These are phyloP conservation scores for Seminavis robusta DNA, from an alignment of 108 stramenopile species.

Conservation along the genomic window DNA sequence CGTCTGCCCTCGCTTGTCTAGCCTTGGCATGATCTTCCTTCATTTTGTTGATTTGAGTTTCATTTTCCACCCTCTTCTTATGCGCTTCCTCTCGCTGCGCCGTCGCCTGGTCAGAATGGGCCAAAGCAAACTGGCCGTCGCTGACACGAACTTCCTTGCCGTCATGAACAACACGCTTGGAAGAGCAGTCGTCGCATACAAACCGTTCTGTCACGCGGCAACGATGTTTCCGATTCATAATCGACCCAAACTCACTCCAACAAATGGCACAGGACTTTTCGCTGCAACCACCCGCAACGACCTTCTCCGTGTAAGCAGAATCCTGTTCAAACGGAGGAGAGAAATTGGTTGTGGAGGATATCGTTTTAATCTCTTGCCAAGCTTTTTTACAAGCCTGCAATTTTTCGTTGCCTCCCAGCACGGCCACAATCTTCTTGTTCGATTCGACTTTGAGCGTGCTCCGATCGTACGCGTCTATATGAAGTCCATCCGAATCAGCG, in stretches of 20 bases:
- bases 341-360: neutral
- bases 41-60: neutral
- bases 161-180: constrained; percentile 49
- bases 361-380: constrained; percentile 27
- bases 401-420: constrained; percentile 51
- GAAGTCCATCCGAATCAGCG: neutral
- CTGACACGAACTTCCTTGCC: constrained; percentile 62
- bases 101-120: constrained; percentile 21
- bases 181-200: constrained; percentile 82
- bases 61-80: neutral
- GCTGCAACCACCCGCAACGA: constrained; percentile 66
- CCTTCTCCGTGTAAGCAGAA: constrained; percentile 38
- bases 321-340: constrained; percentile 21
- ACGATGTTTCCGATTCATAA: constrained; percentile 70
- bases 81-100: neutral
- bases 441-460: constrained; percentile 38
- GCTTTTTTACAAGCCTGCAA: constrained; percentile 23
- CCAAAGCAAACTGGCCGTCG: constrained; percentile 76
- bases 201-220: constrained; percentile 62
- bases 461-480: constrained; percentile 23
- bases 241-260: constrained; percentile 73
- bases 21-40: neutral
- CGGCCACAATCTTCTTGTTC: constrained; percentile 33
- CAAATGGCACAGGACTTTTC: constrained; percentile 77
- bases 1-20: constrained; percentile 25